Conservation (phyloP, 352 stramenopile genomes). For the Pythium vanterpoolii region DNA sequence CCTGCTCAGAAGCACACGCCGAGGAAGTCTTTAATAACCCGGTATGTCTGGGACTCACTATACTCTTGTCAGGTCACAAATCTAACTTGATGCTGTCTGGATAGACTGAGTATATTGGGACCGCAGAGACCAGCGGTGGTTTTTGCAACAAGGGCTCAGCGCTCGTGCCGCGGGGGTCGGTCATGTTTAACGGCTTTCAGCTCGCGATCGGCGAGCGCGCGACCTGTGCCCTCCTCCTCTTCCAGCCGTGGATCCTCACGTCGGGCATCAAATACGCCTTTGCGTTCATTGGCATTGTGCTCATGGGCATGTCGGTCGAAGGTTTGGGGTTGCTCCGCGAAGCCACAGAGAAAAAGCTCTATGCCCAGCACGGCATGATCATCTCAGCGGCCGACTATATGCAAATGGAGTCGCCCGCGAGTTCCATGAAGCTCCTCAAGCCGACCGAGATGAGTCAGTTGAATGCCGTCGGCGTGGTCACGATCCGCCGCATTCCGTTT, state of each 20-base stretch:
- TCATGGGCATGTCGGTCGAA: conserved; percentile 66
- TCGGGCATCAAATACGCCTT: conserved; percentile 70
- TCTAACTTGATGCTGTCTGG: neutral
- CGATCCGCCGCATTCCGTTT: conserved; percentile 53
- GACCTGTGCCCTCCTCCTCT: conserved; percentile 71
- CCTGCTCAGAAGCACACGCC: conserved; percentile 24
- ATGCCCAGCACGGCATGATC: conserved; percentile 49
- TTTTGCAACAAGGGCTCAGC: conserved; percentile 55
- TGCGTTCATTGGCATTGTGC: conserved; percentile 65
- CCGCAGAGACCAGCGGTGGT: conserved; percentile 20
- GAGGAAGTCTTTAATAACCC: conserved; percentile 28
- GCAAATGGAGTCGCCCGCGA: conserved; percentile 36
- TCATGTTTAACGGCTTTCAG: conserved; percentile 73
- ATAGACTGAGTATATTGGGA: conserved; percentile 15
- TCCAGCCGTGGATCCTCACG: conserved; percentile 74
- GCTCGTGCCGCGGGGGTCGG: conserved; percentile 37
- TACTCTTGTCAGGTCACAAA: neutral
- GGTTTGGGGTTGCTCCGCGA: conserved; percentile 58
- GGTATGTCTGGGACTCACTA: conserved; percentile 1
- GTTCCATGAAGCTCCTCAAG: conserved; percentile 9
- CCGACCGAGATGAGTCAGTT: conserved; percentile 7
- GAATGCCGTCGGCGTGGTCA: conserved; percentile 23
- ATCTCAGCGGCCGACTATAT: conserved; percentile 59
- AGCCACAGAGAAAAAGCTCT: conserved; percentile 39
- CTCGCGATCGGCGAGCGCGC: conserved; percentile 54